Evolutionary conservation across 1,139 yeast species (phyloP), one percentile per base, ranked within the genome.

Genomic region (Kodamaea arcana): DNA sequence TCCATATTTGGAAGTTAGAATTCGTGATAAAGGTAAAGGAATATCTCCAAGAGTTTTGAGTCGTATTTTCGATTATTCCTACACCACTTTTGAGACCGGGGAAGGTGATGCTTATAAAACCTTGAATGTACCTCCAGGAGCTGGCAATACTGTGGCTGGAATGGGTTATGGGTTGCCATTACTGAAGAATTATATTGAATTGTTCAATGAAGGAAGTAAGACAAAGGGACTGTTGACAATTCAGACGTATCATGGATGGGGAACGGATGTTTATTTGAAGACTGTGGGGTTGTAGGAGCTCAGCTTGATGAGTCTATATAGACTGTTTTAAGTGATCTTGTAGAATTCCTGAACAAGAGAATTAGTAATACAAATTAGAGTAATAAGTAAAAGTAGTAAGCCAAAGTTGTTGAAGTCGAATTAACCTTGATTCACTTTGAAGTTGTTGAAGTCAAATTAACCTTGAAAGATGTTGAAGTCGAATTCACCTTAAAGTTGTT

Each of bases 141-240:
- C 52, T 24, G 84, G 82, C 1, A 78, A 82, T 48, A 73, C 78
- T 5, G 86, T 88, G 23, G 96, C 97, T 0, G 98, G 98, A 0
- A 83, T 92, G 85, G 98, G 98, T 0, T 90, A 87, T 53, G 98
- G 98, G 0, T 60, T 90, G 35, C 97, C 97, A 1, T 64, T 90
- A 41, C 85, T 92, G 62, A 75, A 77, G 50, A 65, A 64, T 42
- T 69, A 69, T 46, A 58, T 67, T n/a, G 74, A 69, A 45, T 62
- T 65, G 2, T 69, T 69, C 45, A 67, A 68, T 40, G 68, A 63
- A 27, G 47, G 48, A 4, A 45, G 39, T 11, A 35, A 45, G 4
- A 51, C 56, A 21, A 64, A 73, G 49, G 97, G 97, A 1, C 76
- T 72, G 57, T 71, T 90, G 42, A 80, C 82, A 27, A 68, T 90